Evolutionary conservation across 306 rosid genomes (phyloP), one percentile per base, ranked within the genome.

Genomic region (Acacia melanoxylon): DNA sequence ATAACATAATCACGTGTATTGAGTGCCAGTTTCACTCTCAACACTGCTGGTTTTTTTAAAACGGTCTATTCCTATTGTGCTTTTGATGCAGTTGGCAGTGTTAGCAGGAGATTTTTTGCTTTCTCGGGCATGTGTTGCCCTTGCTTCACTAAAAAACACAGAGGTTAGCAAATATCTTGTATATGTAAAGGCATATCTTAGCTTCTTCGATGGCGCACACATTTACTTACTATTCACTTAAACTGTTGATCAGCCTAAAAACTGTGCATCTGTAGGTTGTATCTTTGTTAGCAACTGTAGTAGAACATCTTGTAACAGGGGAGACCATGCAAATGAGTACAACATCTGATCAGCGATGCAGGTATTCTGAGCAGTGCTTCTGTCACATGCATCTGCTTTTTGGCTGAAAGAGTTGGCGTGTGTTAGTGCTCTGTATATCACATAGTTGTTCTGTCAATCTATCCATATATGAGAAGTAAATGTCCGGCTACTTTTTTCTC

Each of bases 71-170:
- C 42, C 41, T 67, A 33, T 17, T n/a, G 68, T 29, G 44, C 78
- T 87, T 75, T 49, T 65, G 67, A 52, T 83, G 86, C 89, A 95
- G 99, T 35, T 95, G 84, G 89, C 99, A 54, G 99, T 95, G 35
- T 89, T 95, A 90, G 96, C 99, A 3, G 99, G 99, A 71, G 98
- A 95, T 84, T 95, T 95, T 87, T 82, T 95, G 84, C 98, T 95
- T 83, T 89, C 99, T 80, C 95, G 98, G 82, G 99, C 99, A 45
- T 95, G 99, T 89, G 98, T 93, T 61, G 89, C 97, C 69, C 93
- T 95, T 44, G 99, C 99, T 67, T 91, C 99, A 72, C 86, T 95
- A 79, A 88, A 86, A 72, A 92, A 93, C 85, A 92, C 96, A 10
- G 99, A 95, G 98, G 99, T 95, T 59, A 68, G 65, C 37, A 58